phyloP scores from a whole-genome alignment of 1,284 basidiomycete species.

The Hypsizygus ulmarius region DNA sequence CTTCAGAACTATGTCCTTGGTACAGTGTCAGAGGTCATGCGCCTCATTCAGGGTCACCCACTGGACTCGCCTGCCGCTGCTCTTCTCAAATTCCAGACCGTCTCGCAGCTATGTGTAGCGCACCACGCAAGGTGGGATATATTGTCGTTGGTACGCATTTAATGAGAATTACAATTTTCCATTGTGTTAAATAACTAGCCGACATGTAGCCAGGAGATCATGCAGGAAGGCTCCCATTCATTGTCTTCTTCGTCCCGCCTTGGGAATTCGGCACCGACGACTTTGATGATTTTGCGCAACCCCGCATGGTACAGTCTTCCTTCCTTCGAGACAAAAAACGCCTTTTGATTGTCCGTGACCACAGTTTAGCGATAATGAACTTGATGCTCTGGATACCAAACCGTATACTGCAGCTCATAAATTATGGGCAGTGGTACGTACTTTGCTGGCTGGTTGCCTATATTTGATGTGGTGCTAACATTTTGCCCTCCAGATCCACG shows the following conservation, averaged over 20 bases:
- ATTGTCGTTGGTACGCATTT: slow-evolving; percentile 19
- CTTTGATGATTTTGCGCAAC: slow-evolving; percentile 15
- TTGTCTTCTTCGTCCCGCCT: slow-evolving; percentile 23
- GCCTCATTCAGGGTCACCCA: slow-evolving; percentile 13
- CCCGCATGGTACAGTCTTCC: too few relatives aligned
- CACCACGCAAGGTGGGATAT: slow-evolving; percentile 27
- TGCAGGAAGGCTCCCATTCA: slow-evolving; percentile 14
- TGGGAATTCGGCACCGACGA: slow-evolving; percentile 23
- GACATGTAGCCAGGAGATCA: slow-evolving; percentile 12
- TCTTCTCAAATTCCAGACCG: slow-evolving; percentile 16
- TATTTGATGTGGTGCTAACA: neutral
- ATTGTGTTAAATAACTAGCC: neutral
- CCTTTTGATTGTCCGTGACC: too few relatives aligned
- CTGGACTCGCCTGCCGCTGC: slow-evolving; percentile 11
- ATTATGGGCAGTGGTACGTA: neutral
- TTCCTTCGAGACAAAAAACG: too few relatives aligned
- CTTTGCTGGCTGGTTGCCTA: neutral
- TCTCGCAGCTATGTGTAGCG: slow-evolving; percentile 20
- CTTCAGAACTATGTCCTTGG: slow-evolving; percentile 21
- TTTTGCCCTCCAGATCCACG: neutral
- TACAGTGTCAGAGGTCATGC: slow-evolving; percentile 21
- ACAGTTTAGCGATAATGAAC: too few relatives aligned
- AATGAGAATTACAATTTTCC: neutral
- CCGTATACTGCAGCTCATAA: neutral
- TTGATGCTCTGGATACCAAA: too few relatives aligned